Evolutionary conservation across 2,329 filamentous ascomycete genomes (phyloP).

Genomic region (Fusarium sp.): DNA sequence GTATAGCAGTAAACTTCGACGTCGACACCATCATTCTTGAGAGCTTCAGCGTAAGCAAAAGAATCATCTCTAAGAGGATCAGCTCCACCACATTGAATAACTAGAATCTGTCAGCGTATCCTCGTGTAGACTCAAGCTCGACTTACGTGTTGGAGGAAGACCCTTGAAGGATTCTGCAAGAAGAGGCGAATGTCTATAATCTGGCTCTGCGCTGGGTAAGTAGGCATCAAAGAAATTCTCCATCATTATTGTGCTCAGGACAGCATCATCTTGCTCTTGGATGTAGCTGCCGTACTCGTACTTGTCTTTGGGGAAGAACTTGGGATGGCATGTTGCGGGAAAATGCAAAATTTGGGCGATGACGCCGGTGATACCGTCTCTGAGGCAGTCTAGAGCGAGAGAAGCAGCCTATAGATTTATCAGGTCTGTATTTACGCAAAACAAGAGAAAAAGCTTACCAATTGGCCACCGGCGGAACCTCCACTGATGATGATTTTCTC

Average conservation of each 20-base stretch:
- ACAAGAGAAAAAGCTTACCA: constrained; percentile 9
- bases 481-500: constrained; percentile 40
- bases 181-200: constrained; percentile 41
- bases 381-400: constrained; percentile 21
- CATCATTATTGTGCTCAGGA: constrained; percentile 18
- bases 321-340: constrained; percentile 40
- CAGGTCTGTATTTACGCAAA: not conserved
- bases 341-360: constrained; percentile 42
- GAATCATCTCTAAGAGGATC: constrained; percentile 40
- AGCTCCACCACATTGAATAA: constrained; percentile 36
- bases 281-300: constrained; percentile 43
- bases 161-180: constrained; percentile 25
- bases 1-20: constrained; percentile 34
- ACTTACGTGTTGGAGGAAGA: constrained; percentile 39
- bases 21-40: constrained; percentile 23
- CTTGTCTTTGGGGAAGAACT: constrained; percentile 37
- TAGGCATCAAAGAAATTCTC: constrained; percentile 32
- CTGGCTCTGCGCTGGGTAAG: constrained; percentile 6
- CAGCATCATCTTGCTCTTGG: constrained; percentile 30
- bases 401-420: constrained; percentile 28
- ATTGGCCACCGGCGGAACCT: constrained; percentile 39
- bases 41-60: constrained; percentile 37
- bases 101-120: not conserved
- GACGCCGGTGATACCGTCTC: constrained; percentile 30
- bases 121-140: fast-evolving